Percentiles rank a stretch among this genome's conserved stretches.
Evolutionary conservation across 1,284 basidiomycete species (phyloP).

Genomic region (Malassezia nana): DNA sequence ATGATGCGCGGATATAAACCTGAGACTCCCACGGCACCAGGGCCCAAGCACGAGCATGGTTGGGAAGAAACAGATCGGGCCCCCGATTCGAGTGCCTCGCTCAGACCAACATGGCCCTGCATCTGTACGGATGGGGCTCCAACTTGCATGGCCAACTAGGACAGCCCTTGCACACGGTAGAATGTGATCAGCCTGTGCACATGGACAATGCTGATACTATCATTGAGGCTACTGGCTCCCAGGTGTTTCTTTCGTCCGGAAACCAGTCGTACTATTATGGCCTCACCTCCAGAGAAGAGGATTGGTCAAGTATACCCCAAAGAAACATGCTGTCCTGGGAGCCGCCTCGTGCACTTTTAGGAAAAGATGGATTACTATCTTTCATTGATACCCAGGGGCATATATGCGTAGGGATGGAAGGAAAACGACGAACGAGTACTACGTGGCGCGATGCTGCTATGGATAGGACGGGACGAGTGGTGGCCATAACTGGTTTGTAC

Average conservation of each 20-base stretch:
- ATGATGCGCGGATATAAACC: background rate
- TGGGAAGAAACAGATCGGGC: background rate
- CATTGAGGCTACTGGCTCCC: background rate
- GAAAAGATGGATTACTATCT: background rate
- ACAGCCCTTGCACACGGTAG: background rate
- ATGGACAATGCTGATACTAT: background rate
- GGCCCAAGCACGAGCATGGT: background rate
- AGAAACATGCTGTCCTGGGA: background rate
- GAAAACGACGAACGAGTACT: background rate
- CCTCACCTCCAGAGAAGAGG: background rate
- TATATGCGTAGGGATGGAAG: background rate
- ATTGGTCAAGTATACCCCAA: background rate
- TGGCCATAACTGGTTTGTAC: conserved; percentile 4
- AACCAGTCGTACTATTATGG: background rate
- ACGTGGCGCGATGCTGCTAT: conserved; percentile 5
- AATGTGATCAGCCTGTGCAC: background rate
- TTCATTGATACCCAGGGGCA: background rate
- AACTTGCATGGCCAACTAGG: conserved; percentile 9
- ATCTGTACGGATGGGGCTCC: conserved; percentile 9
- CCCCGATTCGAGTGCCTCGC: background rate
- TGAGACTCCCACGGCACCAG: background rate
- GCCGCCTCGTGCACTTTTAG: background rate
- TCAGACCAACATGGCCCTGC: conserved; percentile 1
- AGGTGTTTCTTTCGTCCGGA: background rate
- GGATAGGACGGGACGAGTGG: background rate